Conservation (phyloP, 2,329 filamentous ascomycete genomes). For the Cercospora berteroae region DNA sequence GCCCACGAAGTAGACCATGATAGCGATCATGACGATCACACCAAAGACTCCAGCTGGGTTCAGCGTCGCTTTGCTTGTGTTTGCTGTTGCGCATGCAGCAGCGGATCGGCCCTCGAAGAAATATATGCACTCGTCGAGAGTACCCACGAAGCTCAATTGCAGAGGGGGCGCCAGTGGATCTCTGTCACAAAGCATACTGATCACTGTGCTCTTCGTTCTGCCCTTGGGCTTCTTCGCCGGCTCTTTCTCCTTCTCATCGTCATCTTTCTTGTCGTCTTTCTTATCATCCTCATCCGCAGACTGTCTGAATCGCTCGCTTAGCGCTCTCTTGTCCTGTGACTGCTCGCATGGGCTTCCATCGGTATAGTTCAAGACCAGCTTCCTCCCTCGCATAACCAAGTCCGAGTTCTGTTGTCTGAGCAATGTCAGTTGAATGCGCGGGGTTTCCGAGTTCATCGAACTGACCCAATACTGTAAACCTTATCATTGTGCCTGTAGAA, state of each 20-base stretch:
- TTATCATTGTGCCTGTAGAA: conserved; percentile 68
- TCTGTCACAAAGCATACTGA: conserved; percentile 89
- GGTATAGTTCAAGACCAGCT: conserved; percentile 55
- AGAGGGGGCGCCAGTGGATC: conserved; percentile 69
- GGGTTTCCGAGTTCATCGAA: conserved; percentile 12
- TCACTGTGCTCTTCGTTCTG: conserved; percentile 76
- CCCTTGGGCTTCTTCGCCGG: conserved; percentile 27
- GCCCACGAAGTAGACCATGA: conserved; percentile 85
- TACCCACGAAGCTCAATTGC: conserved; percentile 76
- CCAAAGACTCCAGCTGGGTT: conserved; percentile 78
- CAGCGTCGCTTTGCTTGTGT: conserved; percentile 57
- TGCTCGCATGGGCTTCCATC: conserved; percentile 49
- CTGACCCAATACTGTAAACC: conserved; percentile 72
- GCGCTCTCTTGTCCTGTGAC: conserved; percentile 33
- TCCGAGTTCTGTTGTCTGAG: conserved; percentile 55
- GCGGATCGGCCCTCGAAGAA: conserved; percentile 89
- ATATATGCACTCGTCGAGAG: conserved; percentile 85
- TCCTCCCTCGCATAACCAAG: conserved; percentile 63
- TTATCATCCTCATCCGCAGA: conserved; percentile 41
- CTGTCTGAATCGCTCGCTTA: conserved; percentile 36
- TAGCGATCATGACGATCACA: conserved; percentile 73
- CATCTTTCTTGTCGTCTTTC: conserved; percentile 36
- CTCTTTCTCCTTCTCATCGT: conserved; percentile 38
- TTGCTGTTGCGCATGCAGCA: conserved; percentile 75
- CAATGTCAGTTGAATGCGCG: conserved; percentile 5